Base-by-base conservation (phyloP, 192 early-diverging fungal genomes). In the Oehlia diaphana region DNA sequence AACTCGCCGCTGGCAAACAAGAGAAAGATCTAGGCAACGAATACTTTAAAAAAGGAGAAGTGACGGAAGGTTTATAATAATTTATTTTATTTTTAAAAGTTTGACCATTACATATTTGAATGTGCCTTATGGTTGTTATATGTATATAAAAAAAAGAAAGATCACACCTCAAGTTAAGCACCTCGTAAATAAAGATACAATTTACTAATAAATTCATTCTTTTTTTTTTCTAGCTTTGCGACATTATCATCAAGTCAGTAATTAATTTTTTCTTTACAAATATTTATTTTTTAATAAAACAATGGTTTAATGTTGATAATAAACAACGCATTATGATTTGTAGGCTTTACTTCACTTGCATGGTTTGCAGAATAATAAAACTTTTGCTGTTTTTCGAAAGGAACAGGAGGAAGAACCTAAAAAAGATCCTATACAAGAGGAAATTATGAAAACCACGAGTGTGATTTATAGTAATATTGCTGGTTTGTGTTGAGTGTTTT, bases 11-110 rank as follows among this genome's bases (percentile, higher is more conserved):
- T 14, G 82, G 81, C 7, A 50, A 80, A 10, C 65, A 26, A 19
- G 50, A 81, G 67, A 86, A 86, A 71, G 85, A 86, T 61, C 58
- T 26, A 16, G 85, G 85, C 14, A 83, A 83, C 63, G 85, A 86
- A n/a, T 72, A 74, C 12, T 86, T 83, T 72, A 86, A 86, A 63
- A 58, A 80, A 3, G 82, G 81, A 33, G 79, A 83, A 76, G 72
- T 82, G 14, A 76, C 74, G 39, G 64, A 81, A 72, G 85, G 85
- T 86, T 79, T 50, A 31, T 69, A 50, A 31, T 31, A 31, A 1
- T 31, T 31, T 3, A 79, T 9, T 19, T 14, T 33, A 63, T n/a
- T 61, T 19, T 31, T 62, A 63, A 76, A 13, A 53, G 0, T 4
- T 37, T 37, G 37, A 37, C 37, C 37, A 37, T 37, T 37, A 37